Conservation (phyloP, 768 basidiomycete species). For the Podaxis rugospora region DNA sequence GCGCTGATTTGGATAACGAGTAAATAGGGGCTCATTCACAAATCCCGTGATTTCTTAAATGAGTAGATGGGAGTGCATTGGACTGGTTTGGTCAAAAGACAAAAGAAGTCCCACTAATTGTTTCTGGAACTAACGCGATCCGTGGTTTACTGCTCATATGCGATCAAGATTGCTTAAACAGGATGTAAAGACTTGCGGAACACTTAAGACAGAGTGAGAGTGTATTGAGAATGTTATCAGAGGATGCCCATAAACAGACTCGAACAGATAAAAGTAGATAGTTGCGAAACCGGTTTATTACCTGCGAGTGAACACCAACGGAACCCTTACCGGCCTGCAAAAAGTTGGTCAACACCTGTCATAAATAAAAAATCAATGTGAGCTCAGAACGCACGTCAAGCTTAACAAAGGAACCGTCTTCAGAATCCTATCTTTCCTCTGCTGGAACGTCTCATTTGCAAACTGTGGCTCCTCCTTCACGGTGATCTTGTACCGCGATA, state of each 20-base stretch:
- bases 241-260: neutral
- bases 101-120: no score
- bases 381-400: conserved; percentile 19
- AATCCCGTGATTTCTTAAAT: no score
- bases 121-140: no score
- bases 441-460: conserved; percentile 37
- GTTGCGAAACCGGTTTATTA: neutral
- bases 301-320: neutral
- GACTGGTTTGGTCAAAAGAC: no score
- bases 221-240: no score
- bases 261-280: neutral
- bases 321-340: neutral
- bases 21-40: no score
- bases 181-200: no score
- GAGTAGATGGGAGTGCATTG: no score
- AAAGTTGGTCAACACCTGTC: neutral
- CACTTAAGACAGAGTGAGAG: no score
- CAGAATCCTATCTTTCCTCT: conserved; percentile 36
- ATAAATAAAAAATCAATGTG: neutral
- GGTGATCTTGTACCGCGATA: conserved; percentile 39
- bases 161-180: no score
- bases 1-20: no score
- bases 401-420: conserved; percentile 26
- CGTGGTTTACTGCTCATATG: no score
- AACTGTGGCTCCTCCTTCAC: conserved; percentile 46